These are phyloP conservation scores for Bonia amplexicaulis DNA, from an alignment of 176 grass and related monocot genomes.

Conservation along the genomic window DNA sequence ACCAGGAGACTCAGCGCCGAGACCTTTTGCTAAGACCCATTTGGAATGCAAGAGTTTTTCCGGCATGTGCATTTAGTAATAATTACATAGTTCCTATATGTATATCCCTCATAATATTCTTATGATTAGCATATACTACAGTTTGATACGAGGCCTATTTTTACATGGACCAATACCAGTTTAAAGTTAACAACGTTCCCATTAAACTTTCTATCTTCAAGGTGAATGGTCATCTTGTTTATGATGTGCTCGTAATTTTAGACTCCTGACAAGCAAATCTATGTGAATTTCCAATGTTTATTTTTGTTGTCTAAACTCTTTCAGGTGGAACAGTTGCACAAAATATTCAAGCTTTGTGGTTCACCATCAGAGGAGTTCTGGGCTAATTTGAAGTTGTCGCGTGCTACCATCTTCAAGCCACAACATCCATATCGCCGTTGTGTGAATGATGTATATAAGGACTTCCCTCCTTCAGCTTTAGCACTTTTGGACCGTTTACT, in stretches of 20 bases:
- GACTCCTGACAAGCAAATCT: neutral
- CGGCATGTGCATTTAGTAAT: neutral
- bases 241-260: neutral
- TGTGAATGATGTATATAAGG: constrained; percentile 74
- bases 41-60: no score
- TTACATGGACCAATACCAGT: neutral
- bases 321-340: constrained; percentile 94
- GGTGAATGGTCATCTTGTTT: constrained; percentile 10
- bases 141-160: constrained; percentile 1
- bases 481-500: constrained; percentile 75
- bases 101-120: neutral
- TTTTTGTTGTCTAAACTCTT: neutral
- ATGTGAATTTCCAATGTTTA: neutral
- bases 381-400: constrained; percentile 68
- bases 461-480: constrained; percentile 73
- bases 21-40: no score
- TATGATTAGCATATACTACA: neutral
- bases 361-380: constrained; percentile 91
- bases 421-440: constrained; percentile 67
- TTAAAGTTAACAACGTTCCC: neutral
- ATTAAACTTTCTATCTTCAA: neutral
- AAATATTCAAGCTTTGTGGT: constrained; percentile 94
- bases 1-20: no score
- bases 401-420: constrained; percentile 78
- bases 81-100: neutral